These are phyloP conservation scores for Bipolaris sorokiniana DNA, from an alignment of 2,329 filamentous ascomycete species.

Conservation along the genomic window DNA sequence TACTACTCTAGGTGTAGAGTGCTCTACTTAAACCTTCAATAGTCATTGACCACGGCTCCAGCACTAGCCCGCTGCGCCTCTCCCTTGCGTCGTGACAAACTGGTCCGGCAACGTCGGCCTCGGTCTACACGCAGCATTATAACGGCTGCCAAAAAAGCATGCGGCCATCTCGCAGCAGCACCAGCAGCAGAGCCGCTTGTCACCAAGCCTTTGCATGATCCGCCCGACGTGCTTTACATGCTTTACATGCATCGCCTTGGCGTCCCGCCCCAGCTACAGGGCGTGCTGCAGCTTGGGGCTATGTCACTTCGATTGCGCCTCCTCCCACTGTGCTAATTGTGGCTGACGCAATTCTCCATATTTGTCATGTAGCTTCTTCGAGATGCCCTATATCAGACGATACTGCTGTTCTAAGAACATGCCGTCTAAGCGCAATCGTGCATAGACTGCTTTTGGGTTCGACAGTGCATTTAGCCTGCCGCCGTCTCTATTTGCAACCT, in stretches of 20 bases:
- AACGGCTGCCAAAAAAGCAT: constrained; percentile 30
- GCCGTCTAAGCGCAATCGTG: constrained; percentile 31
- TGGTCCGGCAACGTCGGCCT: constrained; percentile 23
- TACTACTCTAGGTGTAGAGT: not conserved
- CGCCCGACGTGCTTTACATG: constrained; percentile 46
- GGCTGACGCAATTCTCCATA: constrained; percentile 6
- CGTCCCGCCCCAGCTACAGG: constrained; percentile 32
- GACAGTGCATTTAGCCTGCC: constrained; percentile 36
- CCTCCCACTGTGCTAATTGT: constrained; percentile 2
- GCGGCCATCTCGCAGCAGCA: constrained; percentile 31
- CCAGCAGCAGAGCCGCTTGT: constrained; percentile 37
- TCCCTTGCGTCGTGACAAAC: constrained; percentile 7
- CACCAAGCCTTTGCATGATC: constrained; percentile 33
- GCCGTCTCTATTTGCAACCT: constrained; percentile 26
- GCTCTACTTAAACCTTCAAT: not conserved
- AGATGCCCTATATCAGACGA: constrained; percentile 19
- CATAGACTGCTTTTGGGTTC: constrained; percentile 33
- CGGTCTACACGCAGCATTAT: constrained; percentile 35
- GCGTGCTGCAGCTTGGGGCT: constrained; percentile 40
- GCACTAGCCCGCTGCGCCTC: constrained; percentile 10
- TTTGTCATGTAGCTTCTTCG: not conserved
- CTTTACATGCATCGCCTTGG: constrained; percentile 39
- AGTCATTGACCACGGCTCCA: constrained; percentile 9
- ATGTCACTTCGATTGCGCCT: constrained; percentile 2
- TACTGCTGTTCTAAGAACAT: constrained; percentile 27